phyloP scores from a whole-genome alignment of 2,329 filamentous ascomycete species.

The Cytospora leucostoma region DNA sequence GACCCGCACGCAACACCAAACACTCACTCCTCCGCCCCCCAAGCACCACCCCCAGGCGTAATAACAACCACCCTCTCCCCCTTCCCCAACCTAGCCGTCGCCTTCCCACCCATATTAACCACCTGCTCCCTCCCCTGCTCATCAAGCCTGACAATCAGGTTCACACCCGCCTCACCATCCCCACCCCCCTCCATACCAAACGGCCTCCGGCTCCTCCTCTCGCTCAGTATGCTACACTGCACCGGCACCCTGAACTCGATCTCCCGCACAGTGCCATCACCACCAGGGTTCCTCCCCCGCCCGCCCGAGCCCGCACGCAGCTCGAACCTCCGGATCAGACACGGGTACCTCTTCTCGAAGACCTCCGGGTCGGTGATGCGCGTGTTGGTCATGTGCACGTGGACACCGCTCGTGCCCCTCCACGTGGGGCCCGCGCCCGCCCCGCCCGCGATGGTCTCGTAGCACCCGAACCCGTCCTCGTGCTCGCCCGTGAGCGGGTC shows the following conservation, averaged over 20 bases:
- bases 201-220: constrained; percentile 68
- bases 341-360: constrained; percentile 40
- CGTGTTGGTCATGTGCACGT: constrained; percentile 43
- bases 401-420: constrained; percentile 36
- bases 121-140: constrained; percentile 35
- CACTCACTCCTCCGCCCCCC: constrained; percentile 42
- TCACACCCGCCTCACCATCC: constrained; percentile 66
- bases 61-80: constrained; percentile 63
- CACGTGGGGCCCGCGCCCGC: constrained; percentile 36
- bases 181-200: constrained; percentile 72
- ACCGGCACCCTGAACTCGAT: constrained; percentile 72
- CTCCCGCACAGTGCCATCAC: constrained; percentile 68
- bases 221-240: constrained; percentile 69
- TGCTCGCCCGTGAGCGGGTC: constrained; percentile 34
- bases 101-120: constrained; percentile 61
- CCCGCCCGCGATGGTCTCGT: constrained; percentile 41
- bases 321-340: constrained; percentile 37
- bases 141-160: constrained; percentile 61
- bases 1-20: not conserved
- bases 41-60: constrained; percentile 64
- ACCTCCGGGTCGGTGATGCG: constrained; percentile 42
- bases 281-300: constrained; percentile 53
- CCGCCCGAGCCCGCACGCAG: constrained; percentile 34
- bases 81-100: constrained; percentile 58
- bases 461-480: constrained; percentile 38